Evolutionary conservation across 495 filamentous ascomycete species (phyloP), one percentile per base, ranked within the genome.

Genomic region (Talaromyces adpressus): DNA sequence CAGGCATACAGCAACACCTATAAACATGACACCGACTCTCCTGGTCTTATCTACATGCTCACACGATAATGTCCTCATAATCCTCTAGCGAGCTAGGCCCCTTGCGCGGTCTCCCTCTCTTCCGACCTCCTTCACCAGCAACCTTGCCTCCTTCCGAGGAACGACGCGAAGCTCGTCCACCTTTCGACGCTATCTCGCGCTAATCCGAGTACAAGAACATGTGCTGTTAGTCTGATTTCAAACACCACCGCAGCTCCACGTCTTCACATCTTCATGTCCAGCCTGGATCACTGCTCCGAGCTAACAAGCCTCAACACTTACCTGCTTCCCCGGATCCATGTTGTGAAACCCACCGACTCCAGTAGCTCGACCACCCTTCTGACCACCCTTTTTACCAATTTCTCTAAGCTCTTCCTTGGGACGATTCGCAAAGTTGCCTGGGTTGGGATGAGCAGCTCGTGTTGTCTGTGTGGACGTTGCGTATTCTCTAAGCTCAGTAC

Each of bases 351-450:
- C 68, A 25, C 66, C 69, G 6, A 56, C 58, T 36, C 62, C 62
- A 49, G 36, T 57, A 29, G 66, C 63, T 41, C 47, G 62, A 20
- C 66, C 63, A 16, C 75, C 73, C 45, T 78, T 72, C 59, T 73
- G 69, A 25, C 80, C 80, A 1, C 79, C 81, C 69, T 83, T 84
- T 1, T 68, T 65, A 0, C 77, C 84, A 47, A 81, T 79, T n/a
- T 75, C 74, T 56, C 67, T 71, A 8, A 85, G 77, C 62, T 86
- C 79, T 27, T 82, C 79, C 65, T 79, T 81, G 45, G 81, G 75
- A 66, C 83, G 81, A 76, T 87, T 86, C 71, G 83, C 84, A 66
- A 86, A 86, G 71, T 85, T 85, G 51, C 79, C 78, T 57, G 82
- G 82, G 68, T 87, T 87, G 64, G 70, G 62, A 58, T 66, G 65